Evolutionary conservation across 805 yeast species (phyloP).

Genomic region (Henningerozyma blattae): DNA sequence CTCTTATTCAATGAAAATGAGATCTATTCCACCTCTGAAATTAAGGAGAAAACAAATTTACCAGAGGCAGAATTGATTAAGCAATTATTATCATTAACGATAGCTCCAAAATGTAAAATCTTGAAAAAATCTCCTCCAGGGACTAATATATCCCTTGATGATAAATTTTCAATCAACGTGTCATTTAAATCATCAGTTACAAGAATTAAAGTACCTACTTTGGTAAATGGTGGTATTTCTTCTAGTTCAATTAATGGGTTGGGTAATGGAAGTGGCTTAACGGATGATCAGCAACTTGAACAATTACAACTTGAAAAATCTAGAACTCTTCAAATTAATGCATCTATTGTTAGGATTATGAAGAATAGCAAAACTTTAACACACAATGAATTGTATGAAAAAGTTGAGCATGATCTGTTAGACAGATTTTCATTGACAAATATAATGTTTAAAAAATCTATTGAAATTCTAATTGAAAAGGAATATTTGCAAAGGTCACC

Average conservation of each 20-base stretch:
- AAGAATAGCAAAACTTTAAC: conserved; percentile 51
- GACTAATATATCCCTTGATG: conserved; percentile 51
- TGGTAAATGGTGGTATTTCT: not conserved
- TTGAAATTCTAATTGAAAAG: conserved; percentile 65
- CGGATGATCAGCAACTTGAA: conserved; percentile 42
- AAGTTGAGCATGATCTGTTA: conserved; percentile 45
- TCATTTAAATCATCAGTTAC: conserved; percentile 56
- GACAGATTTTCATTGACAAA: conserved; percentile 62
- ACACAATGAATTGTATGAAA: conserved; percentile 59
- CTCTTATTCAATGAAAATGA: conserved; percentile 55
- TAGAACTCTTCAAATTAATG: conserved; percentile 60
- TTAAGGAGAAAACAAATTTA: conserved; percentile 52
- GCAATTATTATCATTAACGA: conserved; percentile 72
- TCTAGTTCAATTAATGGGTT: not conserved
- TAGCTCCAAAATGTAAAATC: conserved; percentile 72
- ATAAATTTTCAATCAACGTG: conserved; percentile 55
- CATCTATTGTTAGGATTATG: conserved; percentile 83
- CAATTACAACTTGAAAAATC: conserved; percentile 39
- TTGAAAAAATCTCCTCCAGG: conserved; percentile 65
- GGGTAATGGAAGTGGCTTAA: conserved; percentile 11
- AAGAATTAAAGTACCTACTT: conserved; percentile 48
- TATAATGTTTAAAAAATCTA: conserved; percentile 52
- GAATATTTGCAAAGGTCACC: conserved; percentile 71
- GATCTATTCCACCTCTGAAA: conserved; percentile 45
- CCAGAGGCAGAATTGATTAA: conserved; percentile 64